phyloP scores from a whole-genome alignment of 2,329 filamentous ascomycete species.

The Claviceps sp. region DNA sequence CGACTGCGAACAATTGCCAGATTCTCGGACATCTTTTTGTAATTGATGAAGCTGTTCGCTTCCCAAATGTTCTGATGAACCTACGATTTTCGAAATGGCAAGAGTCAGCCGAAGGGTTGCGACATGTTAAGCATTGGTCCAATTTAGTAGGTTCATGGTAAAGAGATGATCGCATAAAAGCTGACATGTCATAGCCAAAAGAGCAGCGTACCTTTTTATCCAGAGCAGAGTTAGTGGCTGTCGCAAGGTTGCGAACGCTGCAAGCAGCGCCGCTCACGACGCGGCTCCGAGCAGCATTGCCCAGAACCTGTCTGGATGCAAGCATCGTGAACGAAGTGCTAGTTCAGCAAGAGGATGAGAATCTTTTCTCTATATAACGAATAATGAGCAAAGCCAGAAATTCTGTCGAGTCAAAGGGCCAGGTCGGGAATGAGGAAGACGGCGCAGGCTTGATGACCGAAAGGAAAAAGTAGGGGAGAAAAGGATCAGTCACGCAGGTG shows the following conservation, averaged over 20 bases:
- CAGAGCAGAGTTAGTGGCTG: conserved; percentile 72
- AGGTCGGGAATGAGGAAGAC: conserved; percentile 4
- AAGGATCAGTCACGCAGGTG: conserved; percentile 8
- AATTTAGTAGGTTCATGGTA: not conserved
- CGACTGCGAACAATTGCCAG: conserved; percentile 77
- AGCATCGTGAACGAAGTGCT: conserved; percentile 40
- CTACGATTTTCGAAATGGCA: conserved; percentile 18
- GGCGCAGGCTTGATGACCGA: conserved; percentile 7
- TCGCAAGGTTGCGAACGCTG: conserved; percentile 63
- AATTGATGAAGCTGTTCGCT: conserved; percentile 96
- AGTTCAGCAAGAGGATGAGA: conserved; percentile 21
- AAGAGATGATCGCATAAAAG: not conserved
- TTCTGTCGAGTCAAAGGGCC: conserved; percentile 5
- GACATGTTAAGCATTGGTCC: not conserved
- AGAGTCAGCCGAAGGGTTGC: not conserved
- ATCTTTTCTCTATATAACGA: conserved; percentile 11
- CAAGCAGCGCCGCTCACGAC: conserved; percentile 41
- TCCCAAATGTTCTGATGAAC: conserved; percentile 96
- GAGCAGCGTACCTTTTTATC: conserved; percentile 61
- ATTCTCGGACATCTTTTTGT: conserved; percentile 99
- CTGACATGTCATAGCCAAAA: not conserved
- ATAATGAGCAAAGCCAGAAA: conserved; percentile 12
- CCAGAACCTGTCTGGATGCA: conserved; percentile 58
- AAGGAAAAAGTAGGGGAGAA: conserved; percentile 10
- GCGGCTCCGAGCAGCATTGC: conserved; percentile 48